These are phyloP conservation scores for Quercus aquifolioides DNA, from an alignment of 306 rosid species.

Conservation along the genomic window DNA sequence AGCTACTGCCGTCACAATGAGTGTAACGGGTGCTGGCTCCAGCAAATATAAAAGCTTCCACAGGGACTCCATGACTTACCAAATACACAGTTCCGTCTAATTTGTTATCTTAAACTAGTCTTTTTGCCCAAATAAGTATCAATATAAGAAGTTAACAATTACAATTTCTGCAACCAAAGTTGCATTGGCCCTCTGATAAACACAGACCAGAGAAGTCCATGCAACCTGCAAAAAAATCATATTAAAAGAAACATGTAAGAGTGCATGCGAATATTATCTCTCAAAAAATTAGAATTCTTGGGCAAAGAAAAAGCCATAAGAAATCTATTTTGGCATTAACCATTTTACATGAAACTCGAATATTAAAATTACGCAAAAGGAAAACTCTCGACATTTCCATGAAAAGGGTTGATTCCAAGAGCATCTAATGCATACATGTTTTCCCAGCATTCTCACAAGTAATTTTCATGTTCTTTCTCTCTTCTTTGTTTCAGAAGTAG, in stretches of 20 bases:
- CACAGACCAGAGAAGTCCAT: conserved; percentile 47
- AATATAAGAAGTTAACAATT: conserved; percentile 1
- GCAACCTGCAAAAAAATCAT: conserved; percentile 61
- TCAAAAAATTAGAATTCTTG: background rate
- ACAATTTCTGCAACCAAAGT: conserved; percentile 42
- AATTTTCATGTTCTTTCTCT: background rate
- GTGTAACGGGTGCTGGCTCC: conserved; percentile 85
- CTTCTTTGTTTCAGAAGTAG: background rate
- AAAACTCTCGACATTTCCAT: background rate
- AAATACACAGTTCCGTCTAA: conserved; percentile 1
- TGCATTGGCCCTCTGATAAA: conserved; percentile 44
- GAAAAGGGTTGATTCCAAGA: background rate
- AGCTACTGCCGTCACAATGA: conserved; percentile 81
- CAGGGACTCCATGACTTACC: conserved; percentile 66
- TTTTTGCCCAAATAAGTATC: conserved; percentile 15
- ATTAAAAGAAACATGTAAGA: background rate
- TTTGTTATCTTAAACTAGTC: conserved; percentile 19
- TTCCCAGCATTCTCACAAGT: background rate
- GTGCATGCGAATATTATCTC: background rate
- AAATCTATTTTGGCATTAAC: background rate
- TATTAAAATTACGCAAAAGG: background rate
- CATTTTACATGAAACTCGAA: background rate
- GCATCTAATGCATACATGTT: background rate
- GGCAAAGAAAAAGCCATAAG: background rate
- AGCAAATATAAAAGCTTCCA: conserved; percentile 82